Percentiles rank a stretch among this genome's conserved stretches.
These are phyloP conservation scores for Thelonectria discophora DNA, from an alignment of 2,329 filamentous ascomycete genomes.

Conservation along the genomic window DNA sequence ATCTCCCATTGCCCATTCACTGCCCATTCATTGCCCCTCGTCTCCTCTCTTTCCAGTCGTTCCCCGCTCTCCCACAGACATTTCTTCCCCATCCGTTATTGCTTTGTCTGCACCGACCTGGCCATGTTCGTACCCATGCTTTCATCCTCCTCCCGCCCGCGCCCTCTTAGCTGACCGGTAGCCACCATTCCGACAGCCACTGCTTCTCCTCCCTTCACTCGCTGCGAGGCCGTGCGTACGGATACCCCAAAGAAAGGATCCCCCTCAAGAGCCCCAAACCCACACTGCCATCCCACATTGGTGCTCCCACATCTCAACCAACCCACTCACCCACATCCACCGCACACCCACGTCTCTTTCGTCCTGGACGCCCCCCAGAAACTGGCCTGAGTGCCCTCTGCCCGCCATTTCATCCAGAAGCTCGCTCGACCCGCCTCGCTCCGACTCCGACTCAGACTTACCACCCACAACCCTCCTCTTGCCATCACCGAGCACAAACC, in stretches of 20 bases:
- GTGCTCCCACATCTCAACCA: constrained; percentile 21
- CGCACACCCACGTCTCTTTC: not conserved
- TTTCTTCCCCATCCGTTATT: constrained; percentile 10
- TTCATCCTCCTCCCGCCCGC: constrained; percentile 28
- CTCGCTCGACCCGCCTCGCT: constrained; percentile 36
- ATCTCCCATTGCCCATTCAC: not conserved
- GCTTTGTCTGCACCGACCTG: constrained; percentile 23
- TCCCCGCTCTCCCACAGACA: constrained; percentile 8
- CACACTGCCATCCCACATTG: constrained; percentile 26
- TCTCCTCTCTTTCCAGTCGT: not conserved
- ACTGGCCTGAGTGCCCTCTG: constrained; percentile 30
- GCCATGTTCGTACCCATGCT: constrained; percentile 34
- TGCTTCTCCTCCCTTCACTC: constrained; percentile 6
- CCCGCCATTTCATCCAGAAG: constrained; percentile 43
- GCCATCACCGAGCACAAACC: constrained; percentile 26
- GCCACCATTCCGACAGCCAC: constrained; percentile 42
- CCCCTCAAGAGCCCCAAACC: constrained; percentile 19
- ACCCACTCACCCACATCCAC: constrained; percentile 18
- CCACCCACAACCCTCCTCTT: constrained; percentile 38
- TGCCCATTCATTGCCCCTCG: not conserved
- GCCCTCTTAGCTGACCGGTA: constrained; percentile 39
- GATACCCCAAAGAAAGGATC: constrained; percentile 19
- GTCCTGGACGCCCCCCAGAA: constrained; percentile 24
- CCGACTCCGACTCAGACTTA: constrained; percentile 39
- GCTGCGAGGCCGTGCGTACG: constrained; percentile 23